Evolutionary conservation across 2,329 filamentous ascomycete genomes (phyloP).

Genomic region (Trichoderma koningiopsis): DNA sequence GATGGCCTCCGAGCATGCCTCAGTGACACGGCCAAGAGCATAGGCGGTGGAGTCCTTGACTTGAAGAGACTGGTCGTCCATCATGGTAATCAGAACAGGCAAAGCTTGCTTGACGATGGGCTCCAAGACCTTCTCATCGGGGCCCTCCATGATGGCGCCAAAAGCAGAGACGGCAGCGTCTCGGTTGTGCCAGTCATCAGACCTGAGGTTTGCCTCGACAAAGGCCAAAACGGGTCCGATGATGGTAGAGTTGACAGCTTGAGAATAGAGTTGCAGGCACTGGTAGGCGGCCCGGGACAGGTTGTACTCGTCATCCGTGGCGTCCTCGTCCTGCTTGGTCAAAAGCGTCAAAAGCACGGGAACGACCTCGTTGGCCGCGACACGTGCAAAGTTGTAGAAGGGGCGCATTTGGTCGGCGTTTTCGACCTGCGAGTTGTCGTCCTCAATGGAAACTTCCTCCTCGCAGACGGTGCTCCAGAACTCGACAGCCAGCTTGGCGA

Average conservation of each 20-base stretch:
- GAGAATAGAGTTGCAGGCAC: conserved; percentile 91
- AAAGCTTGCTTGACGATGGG: conserved; percentile 95
- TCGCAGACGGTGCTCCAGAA: conserved; percentile 99
- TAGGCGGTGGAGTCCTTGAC: conserved; percentile 97
- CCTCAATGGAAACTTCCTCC: conserved; percentile 96
- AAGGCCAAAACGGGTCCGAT: conserved; percentile 86
- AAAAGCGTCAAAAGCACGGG: conserved; percentile 86
- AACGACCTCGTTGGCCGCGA: conserved; percentile 91
- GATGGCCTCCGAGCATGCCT: conserved; percentile 88
- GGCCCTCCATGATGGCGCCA: conserved; percentile 97
- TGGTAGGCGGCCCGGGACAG: conserved; percentile 93
- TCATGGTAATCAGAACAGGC: conserved; percentile 84
- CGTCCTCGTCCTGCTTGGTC: conserved; percentile 97
- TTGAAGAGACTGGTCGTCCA: conserved; percentile 86
- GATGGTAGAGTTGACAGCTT: conserved; percentile 82
- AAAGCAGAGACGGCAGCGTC: conserved; percentile 97
- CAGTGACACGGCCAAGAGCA: conserved; percentile 92
- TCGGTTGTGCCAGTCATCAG: conserved; percentile 90
- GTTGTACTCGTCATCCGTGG: conserved; percentile 96
- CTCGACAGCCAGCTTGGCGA: conserved; percentile 95
- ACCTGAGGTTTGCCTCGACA: conserved; percentile 86
- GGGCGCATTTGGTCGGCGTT: conserved; percentile 82
- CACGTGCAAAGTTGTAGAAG: conserved; percentile 93
- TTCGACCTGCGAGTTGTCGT: conserved; percentile 81
- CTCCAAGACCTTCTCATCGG: conserved; percentile 87